A percentile compares a stretch with the other conserved stretches of the same genome.
Evolutionary conservation across 202 grass and related monocot genomes (phyloP).

Genomic region (Eragrostis tef): DNA sequence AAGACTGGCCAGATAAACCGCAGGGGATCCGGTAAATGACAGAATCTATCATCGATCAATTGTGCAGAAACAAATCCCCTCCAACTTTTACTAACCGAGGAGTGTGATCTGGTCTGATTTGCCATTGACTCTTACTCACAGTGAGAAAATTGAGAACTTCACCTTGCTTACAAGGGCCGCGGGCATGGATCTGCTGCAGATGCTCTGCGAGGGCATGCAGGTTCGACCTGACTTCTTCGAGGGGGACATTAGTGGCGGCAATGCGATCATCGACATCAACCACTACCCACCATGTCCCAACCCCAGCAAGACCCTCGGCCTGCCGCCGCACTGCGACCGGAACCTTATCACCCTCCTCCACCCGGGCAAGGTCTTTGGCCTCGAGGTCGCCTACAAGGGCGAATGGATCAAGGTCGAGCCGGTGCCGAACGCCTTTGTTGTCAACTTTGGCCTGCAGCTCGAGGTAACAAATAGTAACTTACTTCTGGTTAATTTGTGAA

Average conservation of each 20-base stretch:
- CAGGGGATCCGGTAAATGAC: background rate
- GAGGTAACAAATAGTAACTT: too few species aligned
- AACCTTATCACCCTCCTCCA: slow-evolving; percentile 54
- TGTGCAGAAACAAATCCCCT: too few species aligned
- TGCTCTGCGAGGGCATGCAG: slow-evolving; percentile 49
- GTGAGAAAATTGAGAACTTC: slow-evolving; percentile 50
- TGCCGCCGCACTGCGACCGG: slow-evolving; percentile 54
- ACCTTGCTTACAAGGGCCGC: slow-evolving; percentile 37
- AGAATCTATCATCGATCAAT: too few species aligned
- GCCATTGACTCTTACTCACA: too few species aligned
- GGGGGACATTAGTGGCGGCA: slow-evolving; percentile 44
- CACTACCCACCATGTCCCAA: slow-evolving; percentile 55
- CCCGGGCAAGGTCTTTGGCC: slow-evolving; percentile 41
- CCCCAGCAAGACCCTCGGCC: slow-evolving; percentile 46
- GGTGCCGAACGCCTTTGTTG: slow-evolving; percentile 42
- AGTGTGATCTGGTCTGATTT: too few species aligned
- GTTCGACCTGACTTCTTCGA: slow-evolving; percentile 49
- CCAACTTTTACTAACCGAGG: too few species aligned
- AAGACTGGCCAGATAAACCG: slow-evolving; percentile 62
- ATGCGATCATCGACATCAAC: too few species aligned
- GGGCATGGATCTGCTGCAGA: slow-evolving; percentile 43
- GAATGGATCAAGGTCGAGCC: slow-evolving; percentile 49
- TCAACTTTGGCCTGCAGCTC: slow-evolving; percentile 61
- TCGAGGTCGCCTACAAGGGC: slow-evolving; percentile 47
- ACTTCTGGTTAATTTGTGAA: too few species aligned